Conservation (phyloP, 768 basidiomycete species). For the Steccherinum ochraceum region DNA sequence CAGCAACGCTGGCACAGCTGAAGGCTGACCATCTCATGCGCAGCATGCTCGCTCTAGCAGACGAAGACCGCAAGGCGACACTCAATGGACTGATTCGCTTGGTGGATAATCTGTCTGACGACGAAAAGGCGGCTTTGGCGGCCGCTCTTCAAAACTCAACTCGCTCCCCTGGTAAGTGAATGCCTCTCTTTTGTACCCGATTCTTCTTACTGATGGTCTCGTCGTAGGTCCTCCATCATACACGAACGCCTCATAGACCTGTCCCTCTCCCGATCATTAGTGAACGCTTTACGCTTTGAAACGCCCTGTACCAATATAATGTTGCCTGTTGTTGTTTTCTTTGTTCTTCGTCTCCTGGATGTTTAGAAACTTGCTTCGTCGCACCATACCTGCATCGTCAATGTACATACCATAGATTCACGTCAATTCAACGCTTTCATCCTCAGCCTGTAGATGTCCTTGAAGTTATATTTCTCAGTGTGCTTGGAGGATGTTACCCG, state of each 20-base stretch:
- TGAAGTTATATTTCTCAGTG: too few species aligned
- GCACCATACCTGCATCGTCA: background rate
- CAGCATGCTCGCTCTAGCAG: conserved; percentile 58
- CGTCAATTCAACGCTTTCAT: background rate
- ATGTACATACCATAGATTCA: background rate
- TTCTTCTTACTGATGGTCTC: background rate
- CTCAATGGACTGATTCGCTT: conserved; percentile 69
- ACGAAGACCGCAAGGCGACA: conserved; percentile 72
- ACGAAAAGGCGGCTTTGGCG: conserved; percentile 61
- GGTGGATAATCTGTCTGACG: conserved; percentile 65
- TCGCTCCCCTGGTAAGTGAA: conserved; percentile 48
- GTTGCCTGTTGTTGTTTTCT: background rate
- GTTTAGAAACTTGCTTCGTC: background rate
- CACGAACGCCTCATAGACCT: background rate
- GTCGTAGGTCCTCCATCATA: conserved; percentile 4
- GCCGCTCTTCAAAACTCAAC: conserved; percentile 51
- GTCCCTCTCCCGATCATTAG: background rate
- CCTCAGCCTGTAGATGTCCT: too few species aligned
- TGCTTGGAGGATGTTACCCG: too few species aligned
- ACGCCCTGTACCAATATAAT: background rate
- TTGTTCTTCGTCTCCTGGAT: background rate
- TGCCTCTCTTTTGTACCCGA: background rate
- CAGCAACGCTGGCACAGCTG: conserved; percentile 54
- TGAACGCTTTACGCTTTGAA: background rate
- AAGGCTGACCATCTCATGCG: conserved; percentile 64